Evolutionary conservation across 1,139 yeast genomes (phyloP), one percentile per base, ranked within the genome.

Genomic region (Pichia sp.): DNA sequence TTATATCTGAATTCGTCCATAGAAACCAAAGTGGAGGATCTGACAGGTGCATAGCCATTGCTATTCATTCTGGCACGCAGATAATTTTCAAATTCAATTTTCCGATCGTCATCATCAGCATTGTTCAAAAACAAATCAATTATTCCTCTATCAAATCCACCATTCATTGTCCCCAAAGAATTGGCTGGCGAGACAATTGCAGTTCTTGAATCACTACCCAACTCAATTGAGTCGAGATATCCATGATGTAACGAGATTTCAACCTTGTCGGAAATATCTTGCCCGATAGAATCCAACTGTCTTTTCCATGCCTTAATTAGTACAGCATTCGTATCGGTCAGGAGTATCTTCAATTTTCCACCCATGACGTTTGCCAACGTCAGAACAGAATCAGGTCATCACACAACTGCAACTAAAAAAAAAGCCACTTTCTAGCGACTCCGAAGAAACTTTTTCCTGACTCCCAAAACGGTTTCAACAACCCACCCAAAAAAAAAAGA

Each of bases 151-250:
- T 75, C 80, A 51, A 75, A 70, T 1, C 80, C 79, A 3, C 80
- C 81, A 5, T 73, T 73, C 51, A 75, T 59, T 40, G 60, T 66
- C 2, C 79, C 80, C 43, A 68, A 62, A 2, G 77, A 71, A 50
- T 75, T 75, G 1, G 79, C 79, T 0, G 81, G 80, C 1, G 79
- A 73, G 0, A 75, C 69, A 27, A 75, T 61, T 2, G 65, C 57
- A 5, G 59, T n/a, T n/a, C n/a, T n/a, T n/a, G n/a, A n/a, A n/a
- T n/a, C n/a, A n/a, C 52, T 48, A 37, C 42, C 16, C 16, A 36
- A 11, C n/a, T n/a, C n/a, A n/a, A n/a, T n/a, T n/a, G n/a, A n/a
- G n/a, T n/a, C 33, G 33, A 7, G 9, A 29, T 29, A 10, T 7
- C 6, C 33, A 29, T 29, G 33, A 7, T 7, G 9, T n/a, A n/a